Percentiles rank a stretch among this genome's conserved stretches.
Evolutionary conservation across 1,139 yeast genomes (phyloP).

Genomic region (Saccharomyces pastorianus): DNA sequence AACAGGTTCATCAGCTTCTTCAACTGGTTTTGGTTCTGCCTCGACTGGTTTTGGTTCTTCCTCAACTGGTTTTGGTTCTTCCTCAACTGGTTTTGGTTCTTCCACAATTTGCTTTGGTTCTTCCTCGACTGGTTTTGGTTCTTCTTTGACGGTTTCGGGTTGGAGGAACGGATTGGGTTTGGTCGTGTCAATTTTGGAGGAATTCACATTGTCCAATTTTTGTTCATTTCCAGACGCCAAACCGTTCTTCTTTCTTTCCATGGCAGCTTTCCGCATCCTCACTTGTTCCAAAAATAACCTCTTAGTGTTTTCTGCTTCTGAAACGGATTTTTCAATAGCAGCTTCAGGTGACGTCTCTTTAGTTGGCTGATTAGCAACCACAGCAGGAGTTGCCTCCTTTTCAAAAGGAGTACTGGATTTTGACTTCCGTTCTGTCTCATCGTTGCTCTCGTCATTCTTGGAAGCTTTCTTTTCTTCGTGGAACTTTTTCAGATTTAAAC

Average conservation of each 20-base stretch:
- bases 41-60: no score
- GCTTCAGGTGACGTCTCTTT: neutral
- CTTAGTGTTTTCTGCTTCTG: conserved; percentile 13
- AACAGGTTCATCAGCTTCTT: neutral
- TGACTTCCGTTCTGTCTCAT: neutral
- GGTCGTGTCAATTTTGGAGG: neutral
- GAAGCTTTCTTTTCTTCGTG: conserved; percentile 15
- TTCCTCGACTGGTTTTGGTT: no score
- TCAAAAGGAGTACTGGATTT: conserved; percentile 8
- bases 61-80: no score
- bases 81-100: no score
- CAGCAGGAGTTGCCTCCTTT: conserved; percentile 4
- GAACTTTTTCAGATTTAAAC: conserved; percentile 24
- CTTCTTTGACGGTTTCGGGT: neutral
- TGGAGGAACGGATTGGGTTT: neutral
- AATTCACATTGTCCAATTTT: neutral
- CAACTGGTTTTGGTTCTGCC: neutral
- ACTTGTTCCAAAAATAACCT: conserved; percentile 22
- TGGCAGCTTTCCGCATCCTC: conserved; percentile 21
- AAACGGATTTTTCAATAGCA: neutral
- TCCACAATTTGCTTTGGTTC: no score
- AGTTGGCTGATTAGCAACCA: neutral
- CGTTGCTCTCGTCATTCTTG: neutral
- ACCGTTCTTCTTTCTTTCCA: conserved; percentile 21
- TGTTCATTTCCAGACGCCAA: neutral